Evolutionary conservation across 129 eudicot genomes (phyloP), one percentile per base, ranked within the genome.

Genomic region (Logfia minima): DNA sequence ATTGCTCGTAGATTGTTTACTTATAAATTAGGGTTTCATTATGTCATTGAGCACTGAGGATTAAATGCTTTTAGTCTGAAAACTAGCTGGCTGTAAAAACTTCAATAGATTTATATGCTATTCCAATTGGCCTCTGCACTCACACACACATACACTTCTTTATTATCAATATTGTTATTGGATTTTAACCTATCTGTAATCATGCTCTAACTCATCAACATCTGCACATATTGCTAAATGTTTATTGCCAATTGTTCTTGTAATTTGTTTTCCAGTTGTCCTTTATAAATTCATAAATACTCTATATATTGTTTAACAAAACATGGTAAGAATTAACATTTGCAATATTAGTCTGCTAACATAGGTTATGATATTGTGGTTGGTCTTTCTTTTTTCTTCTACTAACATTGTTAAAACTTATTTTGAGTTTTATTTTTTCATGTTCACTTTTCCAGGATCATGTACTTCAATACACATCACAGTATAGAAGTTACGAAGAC

Each of bases 401-500:
- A 14, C 35, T 61, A 73, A 60, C 39, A 60, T 39, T 77, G 22
- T 7, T 75, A 61, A 11, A 62, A 59, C 73, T 39, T 71, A 24
- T 23, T 45, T 32, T 72, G 10, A 53, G 59, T 26, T 39, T 35
- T 43, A 14, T 34, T 67, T 26, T 72, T 21, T 64, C 66, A 59
- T 81, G 80, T 31, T 68, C 4, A 66, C 32, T 61, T 32, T 81
- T 87, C 72, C 91, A 93, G 98, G 98, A 88, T 59, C 87, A 88
- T 22, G 74, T 87, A 77, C 89, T 84, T 45, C 84, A 88, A 68
- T 71, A 84, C 52, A 82, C 81, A 76, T 6, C 80, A 66, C 87
- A 77, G 18, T 93, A 84, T 77, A 77, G 68, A 77, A 79, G 73
- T 62, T 88, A 90, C 26, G 98, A 93, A 84, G 92, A 88, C 70